Base-by-base conservation (phyloP, 495 filamentous ascomycete genomes). In the Tuber magnatum region DNA sequence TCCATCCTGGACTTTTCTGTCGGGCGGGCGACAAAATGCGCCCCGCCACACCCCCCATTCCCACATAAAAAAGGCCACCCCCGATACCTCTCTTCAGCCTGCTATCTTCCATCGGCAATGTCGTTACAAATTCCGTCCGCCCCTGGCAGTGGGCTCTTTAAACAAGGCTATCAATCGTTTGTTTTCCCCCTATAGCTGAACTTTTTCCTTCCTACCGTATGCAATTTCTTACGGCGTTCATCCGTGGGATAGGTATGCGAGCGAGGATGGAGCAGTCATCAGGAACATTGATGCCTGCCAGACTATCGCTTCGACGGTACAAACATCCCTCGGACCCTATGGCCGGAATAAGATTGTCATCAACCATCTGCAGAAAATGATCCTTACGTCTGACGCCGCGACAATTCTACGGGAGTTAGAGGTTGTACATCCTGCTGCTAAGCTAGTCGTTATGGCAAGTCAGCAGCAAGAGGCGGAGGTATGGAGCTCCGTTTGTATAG, bases 301-400 rank as follows among this genome's bases (percentile, higher is more conserved):
- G 81, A 93, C 96, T 68, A 98, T 99, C 84, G 90, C 96, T 22
- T 90, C 90, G 77, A 99, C 96, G 70, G 96, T 99, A 43, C 93
- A 96, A 86, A 97, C 96, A 71, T 98, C 94, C 70, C 88, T 99
- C 51, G 95, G 96, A 71, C 96, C 96, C 72, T 97, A 95, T 84
- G 96, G 96, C 82, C 92, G 96, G 84, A 99, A 98, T 87, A 99
- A 99, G 87, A 97, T 99, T 84, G 93, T 99, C 86, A 97, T 99
- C 88, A 99, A 98, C 86, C 96, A 99, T 86, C 88, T 99, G 75
- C 94, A 97, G 86, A 99, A 99, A 88, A 97, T 98, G 95, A 94
- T 97, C 77, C 88, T 99, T 75, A 99, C 96, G 75, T 97, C 93
- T 69, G 96, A 99, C 83, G 96, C 96, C 56, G 96, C 96, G 77